Evolutionary conservation across 1,284 basidiomycete genomes (phyloP).

Genomic region (Puccinia horiana): DNA sequence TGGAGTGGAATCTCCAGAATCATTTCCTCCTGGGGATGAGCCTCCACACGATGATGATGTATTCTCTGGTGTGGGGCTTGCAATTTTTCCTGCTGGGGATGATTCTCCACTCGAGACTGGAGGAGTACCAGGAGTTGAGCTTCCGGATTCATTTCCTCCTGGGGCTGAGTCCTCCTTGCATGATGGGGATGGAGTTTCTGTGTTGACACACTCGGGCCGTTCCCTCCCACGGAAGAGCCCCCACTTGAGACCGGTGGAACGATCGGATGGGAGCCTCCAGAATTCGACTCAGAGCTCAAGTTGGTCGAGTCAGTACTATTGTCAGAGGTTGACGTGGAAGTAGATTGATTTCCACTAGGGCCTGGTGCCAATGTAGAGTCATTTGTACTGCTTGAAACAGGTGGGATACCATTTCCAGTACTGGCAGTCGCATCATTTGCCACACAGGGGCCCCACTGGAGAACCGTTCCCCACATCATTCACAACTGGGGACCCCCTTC

Average conservation of each 20-base stretch:
- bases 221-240: background rate
- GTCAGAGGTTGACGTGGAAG: background rate
- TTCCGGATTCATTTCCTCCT: background rate
- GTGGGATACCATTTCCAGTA: background rate
- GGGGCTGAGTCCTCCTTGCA: background rate
- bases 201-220: background rate
- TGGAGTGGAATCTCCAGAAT: background rate
- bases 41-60: background rate
- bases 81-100: background rate
- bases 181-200: background rate
- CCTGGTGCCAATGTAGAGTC: background rate
- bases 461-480: background rate
- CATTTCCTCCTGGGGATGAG: background rate
- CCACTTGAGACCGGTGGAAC: background rate
- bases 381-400: background rate
- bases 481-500: background rate
- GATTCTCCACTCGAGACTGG: conserved; percentile 3
- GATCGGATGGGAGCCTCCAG: background rate
- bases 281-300: background rate
- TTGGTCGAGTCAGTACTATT: background rate
- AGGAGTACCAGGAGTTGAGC: background rate
- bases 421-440: background rate
- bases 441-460: background rate
- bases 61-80: background rate
- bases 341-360: background rate